Base-by-base conservation (phyloP, 306 rosid species). In the Cicer pinnatifidum region DNA sequence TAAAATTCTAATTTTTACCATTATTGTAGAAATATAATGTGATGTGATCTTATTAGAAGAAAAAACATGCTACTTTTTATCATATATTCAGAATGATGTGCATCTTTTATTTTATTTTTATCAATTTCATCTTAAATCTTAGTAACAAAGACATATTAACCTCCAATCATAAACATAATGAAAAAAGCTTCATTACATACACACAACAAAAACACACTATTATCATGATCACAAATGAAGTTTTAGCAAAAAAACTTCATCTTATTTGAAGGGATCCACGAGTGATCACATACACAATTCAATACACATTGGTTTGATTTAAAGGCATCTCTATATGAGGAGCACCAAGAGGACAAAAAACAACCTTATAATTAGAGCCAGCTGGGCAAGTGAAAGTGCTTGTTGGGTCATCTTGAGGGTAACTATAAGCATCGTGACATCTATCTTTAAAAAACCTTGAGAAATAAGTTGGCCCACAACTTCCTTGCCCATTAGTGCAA, bases 391-490 rank as follows among this genome's bases (percentile, higher is more conserved):
- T 82, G 15, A 84, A 86, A 1, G 82, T 73, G 50, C 88, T 84
- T 0, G 86, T 78, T 1, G 73, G 80, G 9, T 88, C 88, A 77
- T 89, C 93, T 16, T 75, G 52, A 39, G 89, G 85, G 54, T 86
- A 86, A 44, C 82, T 85, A 5, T 79, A 83, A 20, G 89, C 39
- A 59, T 81, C 88, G 0, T 9, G 71, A 33, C 93, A 86, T 1
- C 75, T 52, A 0, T 81, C 72, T 19, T 88, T 88, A 39, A 88
- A 88, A 28, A 84, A 86, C 37, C 46, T 75, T 0, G 93, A 88
- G 8, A 12, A 81, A 2, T 16, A 0, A 6, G 90, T 88, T 7
- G 89, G 81, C 0, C 67, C 84, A 41, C 93, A 89, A 1, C 35
- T 79, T 2, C 81, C 76, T 1, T 51, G 76, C 0, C 79, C 79